These are phyloP conservation scores for Chlamydomonas urium DNA, from an alignment of 139 green algal species.

Conservation along the genomic window DNA sequence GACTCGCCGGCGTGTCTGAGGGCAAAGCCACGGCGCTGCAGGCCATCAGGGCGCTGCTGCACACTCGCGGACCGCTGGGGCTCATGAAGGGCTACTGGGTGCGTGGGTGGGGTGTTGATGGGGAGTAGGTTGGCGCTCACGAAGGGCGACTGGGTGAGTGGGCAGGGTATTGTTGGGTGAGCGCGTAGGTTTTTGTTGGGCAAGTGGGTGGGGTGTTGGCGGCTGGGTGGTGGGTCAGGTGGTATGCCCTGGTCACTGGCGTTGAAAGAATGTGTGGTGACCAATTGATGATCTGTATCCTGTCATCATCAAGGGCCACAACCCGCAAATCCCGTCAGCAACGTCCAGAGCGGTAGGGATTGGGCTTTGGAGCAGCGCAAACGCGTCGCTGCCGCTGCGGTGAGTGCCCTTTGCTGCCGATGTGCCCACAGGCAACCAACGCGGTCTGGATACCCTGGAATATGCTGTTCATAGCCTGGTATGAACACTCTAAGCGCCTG, in stretches of 20 bases:
- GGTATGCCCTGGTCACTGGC: neutral
- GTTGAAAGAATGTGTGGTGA: neutral
- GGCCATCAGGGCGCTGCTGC: conserved; percentile 16
- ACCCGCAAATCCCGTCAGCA: neutral
- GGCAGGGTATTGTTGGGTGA: neutral
- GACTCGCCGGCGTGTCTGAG: conserved; percentile 4
- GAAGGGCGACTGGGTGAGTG: conserved; percentile 38
- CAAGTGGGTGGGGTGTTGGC: neutral
- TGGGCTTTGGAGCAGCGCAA: neutral
- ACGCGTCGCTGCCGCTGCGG: neutral
- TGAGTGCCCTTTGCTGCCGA: neutral
- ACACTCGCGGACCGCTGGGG: conserved; percentile 20
- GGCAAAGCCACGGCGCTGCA: neutral
- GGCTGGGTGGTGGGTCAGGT: neutral
- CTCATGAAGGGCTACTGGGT: conserved; percentile 45
- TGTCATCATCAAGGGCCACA: neutral
- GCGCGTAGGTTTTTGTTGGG: neutral
- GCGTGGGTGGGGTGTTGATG: neutral
- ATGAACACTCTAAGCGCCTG: conserved; percentile 20
- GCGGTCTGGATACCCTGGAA: conserved; percentile 81
- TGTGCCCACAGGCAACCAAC: conserved; percentile 61
- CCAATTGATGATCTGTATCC: neutral
- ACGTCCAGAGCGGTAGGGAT: neutral
- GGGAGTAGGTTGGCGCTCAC: conserved; percentile 29
- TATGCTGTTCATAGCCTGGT: conserved; percentile 67